These are phyloP conservation scores for Trichoderma hamatum DNA, from an alignment of 2,329 filamentous ascomycete genomes.

Conservation along the genomic window DNA sequence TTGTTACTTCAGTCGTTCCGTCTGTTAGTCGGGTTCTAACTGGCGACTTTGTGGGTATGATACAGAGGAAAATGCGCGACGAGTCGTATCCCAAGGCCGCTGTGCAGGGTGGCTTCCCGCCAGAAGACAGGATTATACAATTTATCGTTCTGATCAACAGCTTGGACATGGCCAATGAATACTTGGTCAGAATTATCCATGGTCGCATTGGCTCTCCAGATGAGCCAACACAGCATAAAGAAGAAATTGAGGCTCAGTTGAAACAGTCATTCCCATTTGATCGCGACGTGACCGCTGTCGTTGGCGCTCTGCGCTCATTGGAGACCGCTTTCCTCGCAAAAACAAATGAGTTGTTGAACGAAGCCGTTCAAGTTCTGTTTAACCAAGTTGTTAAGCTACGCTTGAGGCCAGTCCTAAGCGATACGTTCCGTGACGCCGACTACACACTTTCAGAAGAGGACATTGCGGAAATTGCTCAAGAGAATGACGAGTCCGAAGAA, in stretches of 20 bases:
- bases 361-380: conserved; percentile 84
- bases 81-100: conserved; percentile 85
- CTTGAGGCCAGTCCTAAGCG: conserved; percentile 79
- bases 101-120: conserved; percentile 78
- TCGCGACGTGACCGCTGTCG: conserved; percentile 71
- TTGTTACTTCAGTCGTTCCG: conserved; percentile 77
- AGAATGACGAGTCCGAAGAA: conserved; percentile 58
- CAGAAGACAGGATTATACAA: conserved; percentile 83
- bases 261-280: conserved; percentile 77
- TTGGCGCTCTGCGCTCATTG: conserved; percentile 68
- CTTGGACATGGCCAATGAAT: conserved; percentile 88
- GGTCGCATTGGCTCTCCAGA: conserved; percentile 59
- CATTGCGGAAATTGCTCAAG: conserved; percentile 56
- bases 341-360: conserved; percentile 77
- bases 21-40: conserved; percentile 79
- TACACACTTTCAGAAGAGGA: conserved; percentile 72
- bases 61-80: conserved; percentile 96
- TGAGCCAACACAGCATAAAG: conserved; percentile 41
- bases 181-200: conserved; percentile 82
- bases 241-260: conserved; percentile 50
- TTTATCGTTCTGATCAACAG: conserved; percentile 97
- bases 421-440: conserved; percentile 90
- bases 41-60: conserved; percentile 93
- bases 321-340: conserved; percentile 75
- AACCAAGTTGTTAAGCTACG: conserved; percentile 84